A percentile compares a stretch with the other conserved stretches of the same genome.
Evolutionary conservation across 495 filamentous ascomycete genomes (phyloP).

Genomic region (Sporormia fimetaria): DNA sequence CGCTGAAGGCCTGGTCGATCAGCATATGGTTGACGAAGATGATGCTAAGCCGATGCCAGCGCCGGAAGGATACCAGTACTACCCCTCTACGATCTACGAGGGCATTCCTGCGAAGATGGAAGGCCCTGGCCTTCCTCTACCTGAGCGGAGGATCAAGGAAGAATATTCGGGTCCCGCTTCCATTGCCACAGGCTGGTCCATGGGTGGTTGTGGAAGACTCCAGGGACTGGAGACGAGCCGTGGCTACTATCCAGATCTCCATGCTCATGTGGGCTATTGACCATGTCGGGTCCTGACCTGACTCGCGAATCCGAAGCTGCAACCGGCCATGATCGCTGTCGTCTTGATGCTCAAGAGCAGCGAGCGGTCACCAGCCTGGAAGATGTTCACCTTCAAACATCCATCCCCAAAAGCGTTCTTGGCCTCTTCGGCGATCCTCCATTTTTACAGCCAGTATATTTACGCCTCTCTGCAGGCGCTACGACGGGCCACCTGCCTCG

Average conservation of each 20-base stretch:
- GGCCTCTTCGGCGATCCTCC: too few species aligned
- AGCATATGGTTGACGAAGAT: conserved; percentile 28
- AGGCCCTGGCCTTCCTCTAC: conserved; percentile 12
- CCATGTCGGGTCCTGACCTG: too few species aligned
- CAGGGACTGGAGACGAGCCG: conserved; percentile 30
- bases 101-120: conserved; percentile 15
- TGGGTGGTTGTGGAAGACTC: conserved; percentile 26
- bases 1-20: conserved; percentile 24
- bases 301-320: too few species aligned
- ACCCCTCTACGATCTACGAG: conserved; percentile 29
- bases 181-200: conserved; percentile 21
- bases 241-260: conserved; percentile 28
- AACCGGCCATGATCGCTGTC: too few species aligned
- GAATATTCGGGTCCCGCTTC: conserved; percentile 24
- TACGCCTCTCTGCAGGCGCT: too few species aligned
- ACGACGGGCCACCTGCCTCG: too few species aligned
- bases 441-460: too few species aligned
- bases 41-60: conserved; percentile 25
- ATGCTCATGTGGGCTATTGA: conserved; percentile 21
- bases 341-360: too few species aligned
- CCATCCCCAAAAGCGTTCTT: too few species aligned
- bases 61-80: conserved; percentile 30
- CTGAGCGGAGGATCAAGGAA: conserved; percentile 26
- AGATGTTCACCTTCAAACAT: too few species aligned
- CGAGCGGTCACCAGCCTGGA: too few species aligned